Percentiles rank a stretch among this genome's conserved stretches.
Conservation (phyloP, 1,284 basidiomycete genomes). For the Malassezia cuniculi region DNA sequence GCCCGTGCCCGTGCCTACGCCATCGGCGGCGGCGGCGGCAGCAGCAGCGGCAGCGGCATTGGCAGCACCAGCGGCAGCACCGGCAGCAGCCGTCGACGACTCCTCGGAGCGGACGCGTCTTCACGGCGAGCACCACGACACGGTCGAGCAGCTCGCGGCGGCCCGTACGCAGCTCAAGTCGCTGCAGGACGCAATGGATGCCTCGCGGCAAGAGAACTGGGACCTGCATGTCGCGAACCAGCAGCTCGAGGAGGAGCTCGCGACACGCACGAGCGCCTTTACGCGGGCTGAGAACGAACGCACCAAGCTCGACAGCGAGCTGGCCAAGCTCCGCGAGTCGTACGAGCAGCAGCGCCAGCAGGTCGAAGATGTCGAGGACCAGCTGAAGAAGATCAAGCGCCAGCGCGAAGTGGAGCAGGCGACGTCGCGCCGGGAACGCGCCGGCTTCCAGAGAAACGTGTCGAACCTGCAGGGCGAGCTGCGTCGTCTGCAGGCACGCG, state of each 20-base stretch:
- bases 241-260: slow-evolving; percentile 62
- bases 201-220: slow-evolving; percentile 96
- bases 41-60: slow-evolving; percentile 1
- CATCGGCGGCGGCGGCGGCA: slow-evolving; percentile 1
- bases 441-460: slow-evolving; percentile 77
- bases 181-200: slow-evolving; percentile 50
- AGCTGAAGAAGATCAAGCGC: slow-evolving; percentile 63
- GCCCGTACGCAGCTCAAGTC: slow-evolving; percentile 7
- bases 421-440: slow-evolving; percentile 70
- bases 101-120: no score
- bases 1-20: neutral
- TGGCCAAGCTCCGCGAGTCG: slow-evolving; percentile 61
- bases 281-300: slow-evolving; percentile 69
- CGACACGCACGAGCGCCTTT: slow-evolving; percentile 56
- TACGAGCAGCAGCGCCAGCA: slow-evolving; percentile 77
- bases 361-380: slow-evolving; percentile 58
- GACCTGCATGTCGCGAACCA: slow-evolving; percentile 86
- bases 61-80: neutral
- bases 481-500: slow-evolving; percentile 31
- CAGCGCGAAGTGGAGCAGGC: slow-evolving; percentile 87
- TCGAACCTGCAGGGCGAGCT: slow-evolving; percentile 72
- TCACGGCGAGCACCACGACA: slow-evolving; percentile 10
- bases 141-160: slow-evolving; percentile 4
- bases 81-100: no score
- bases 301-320: slow-evolving; percentile 62